Conservation (phyloP, 139 green algal genomes). For the Micromonas pusilla region DNA sequence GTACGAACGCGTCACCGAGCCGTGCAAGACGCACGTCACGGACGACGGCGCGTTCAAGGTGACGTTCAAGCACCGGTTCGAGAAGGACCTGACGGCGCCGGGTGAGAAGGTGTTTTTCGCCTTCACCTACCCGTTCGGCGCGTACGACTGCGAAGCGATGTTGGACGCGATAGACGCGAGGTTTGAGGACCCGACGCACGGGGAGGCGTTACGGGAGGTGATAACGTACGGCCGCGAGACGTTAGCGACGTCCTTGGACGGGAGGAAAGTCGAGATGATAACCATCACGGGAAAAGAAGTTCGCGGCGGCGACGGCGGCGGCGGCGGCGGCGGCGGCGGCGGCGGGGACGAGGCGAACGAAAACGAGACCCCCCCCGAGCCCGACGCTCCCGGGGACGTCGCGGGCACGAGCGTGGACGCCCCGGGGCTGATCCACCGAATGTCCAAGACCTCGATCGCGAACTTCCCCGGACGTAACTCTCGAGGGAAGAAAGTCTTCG, state of each 20-base stretch:
- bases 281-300: no score
- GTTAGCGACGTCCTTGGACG: constrained; percentile 34
- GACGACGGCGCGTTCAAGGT: not conserved
- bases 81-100: no score
- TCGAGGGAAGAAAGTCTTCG: constrained; percentile 27
- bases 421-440: no score
- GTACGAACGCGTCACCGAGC: not conserved
- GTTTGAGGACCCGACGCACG: not conserved
- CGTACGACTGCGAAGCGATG: not conserved
- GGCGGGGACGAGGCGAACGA: no score
- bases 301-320: no score
- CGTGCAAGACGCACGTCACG: not conserved
- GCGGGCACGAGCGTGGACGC: no score
- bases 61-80: not conserved
- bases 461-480: constrained; percentile 26
- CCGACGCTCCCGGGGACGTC: no score
- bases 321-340: no score
- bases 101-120: constrained; percentile 7
- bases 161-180: not conserved
- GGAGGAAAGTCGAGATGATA: no score
- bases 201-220: not conserved
- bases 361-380: no score
- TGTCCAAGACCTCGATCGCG: no score
- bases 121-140: constrained; percentile 17
- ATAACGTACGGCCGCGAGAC: constrained; percentile 29